Percentiles rank a stretch among this genome's conserved stretches.
phyloP scores from a whole-genome alignment of 768 basidiomycete genomes.

The Boletus coccyginus region DNA sequence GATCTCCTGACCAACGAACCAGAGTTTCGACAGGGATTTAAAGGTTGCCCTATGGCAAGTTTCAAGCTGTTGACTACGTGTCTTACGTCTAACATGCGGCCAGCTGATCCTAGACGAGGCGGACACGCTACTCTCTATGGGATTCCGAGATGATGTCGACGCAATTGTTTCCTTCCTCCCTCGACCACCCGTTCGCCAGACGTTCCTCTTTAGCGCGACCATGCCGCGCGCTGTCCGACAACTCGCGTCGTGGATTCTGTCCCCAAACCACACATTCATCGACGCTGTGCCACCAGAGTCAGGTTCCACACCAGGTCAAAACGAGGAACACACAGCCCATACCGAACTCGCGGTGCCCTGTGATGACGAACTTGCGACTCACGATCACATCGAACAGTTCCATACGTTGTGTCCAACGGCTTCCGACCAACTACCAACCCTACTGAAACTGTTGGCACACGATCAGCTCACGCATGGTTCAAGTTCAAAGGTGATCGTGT shows the following conservation, averaged over 20 bases:
- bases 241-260: slow-evolving; percentile 60
- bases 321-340: not conserved
- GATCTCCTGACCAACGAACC: slow-evolving; percentile 66
- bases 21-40: slow-evolving; percentile 51
- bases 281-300: slow-evolving; percentile 60
- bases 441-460: slow-evolving; percentile 77
- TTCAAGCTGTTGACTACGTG: not conserved
- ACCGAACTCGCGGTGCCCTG: not conserved
- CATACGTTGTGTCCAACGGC: slow-evolving; percentile 69
- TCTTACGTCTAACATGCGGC: slow-evolving; percentile 3
- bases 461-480: slow-evolving; percentile 76
- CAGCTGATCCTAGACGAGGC: slow-evolving; percentile 92
- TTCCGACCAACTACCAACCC: slow-evolving; percentile 71
- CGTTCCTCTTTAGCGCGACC: slow-evolving; percentile 90
- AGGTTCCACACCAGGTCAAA: slow-evolving; percentile 31
- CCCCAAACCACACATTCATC: slow-evolving; percentile 64
- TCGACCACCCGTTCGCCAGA: slow-evolving; percentile 66
- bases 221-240: slow-evolving; percentile 70
- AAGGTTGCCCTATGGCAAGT: slow-evolving; percentile 58
- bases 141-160: slow-evolving; percentile 85
- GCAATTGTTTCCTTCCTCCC: slow-evolving; percentile 67
- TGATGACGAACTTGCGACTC: slow-evolving; percentile 43
- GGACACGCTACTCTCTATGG: slow-evolving; percentile 88
- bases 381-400: slow-evolving; percentile 78
- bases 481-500: slow-evolving; percentile 74